phyloP scores from a whole-genome alignment of 441 rosid genomes.

The Adansonia gregorii region DNA sequence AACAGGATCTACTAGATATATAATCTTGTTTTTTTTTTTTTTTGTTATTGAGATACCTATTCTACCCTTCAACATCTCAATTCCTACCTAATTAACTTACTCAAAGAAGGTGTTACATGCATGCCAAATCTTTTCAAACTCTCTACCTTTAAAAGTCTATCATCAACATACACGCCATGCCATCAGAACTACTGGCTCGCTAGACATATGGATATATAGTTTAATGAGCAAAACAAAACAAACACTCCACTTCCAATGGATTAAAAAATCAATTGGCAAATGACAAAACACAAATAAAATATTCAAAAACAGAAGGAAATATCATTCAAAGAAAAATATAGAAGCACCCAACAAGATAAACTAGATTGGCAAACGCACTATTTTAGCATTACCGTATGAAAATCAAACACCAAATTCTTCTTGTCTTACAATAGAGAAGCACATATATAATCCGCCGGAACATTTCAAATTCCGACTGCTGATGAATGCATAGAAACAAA shows the following conservation, averaged over 20 bases:
- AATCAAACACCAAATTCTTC: conserved; percentile 32
- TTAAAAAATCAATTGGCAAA: not conserved
- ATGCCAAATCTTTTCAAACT: too few relatives aligned
- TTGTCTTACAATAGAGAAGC: conserved; percentile 32
- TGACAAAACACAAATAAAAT: not conserved
- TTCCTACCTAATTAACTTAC: too few relatives aligned
- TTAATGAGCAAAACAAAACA: not conserved
- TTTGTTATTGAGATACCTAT: too few relatives aligned
- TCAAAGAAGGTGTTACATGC: too few relatives aligned
- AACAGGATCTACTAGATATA: too few relatives aligned
- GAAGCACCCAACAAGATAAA: not conserved
- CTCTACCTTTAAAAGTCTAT: too few relatives aligned
- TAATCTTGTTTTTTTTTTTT: too few relatives aligned
- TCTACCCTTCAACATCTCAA: too few relatives aligned
- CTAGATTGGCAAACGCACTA: not conserved
- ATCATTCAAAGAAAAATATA: not conserved
- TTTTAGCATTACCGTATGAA: conserved; percentile 7
- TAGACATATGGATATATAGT: too few relatives aligned
- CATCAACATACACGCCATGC: too few relatives aligned
- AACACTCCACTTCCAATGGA: not conserved
- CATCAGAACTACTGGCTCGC: too few relatives aligned
- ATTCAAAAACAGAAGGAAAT: not conserved
- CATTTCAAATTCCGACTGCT: conserved; percentile 35
- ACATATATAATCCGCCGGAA: conserved; percentile 34
- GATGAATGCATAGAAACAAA: conserved; percentile 39